Base-by-base conservation (phyloP, 2,329 filamentous ascomycete species). In the Ceratocystiopsis sp. region DNA sequence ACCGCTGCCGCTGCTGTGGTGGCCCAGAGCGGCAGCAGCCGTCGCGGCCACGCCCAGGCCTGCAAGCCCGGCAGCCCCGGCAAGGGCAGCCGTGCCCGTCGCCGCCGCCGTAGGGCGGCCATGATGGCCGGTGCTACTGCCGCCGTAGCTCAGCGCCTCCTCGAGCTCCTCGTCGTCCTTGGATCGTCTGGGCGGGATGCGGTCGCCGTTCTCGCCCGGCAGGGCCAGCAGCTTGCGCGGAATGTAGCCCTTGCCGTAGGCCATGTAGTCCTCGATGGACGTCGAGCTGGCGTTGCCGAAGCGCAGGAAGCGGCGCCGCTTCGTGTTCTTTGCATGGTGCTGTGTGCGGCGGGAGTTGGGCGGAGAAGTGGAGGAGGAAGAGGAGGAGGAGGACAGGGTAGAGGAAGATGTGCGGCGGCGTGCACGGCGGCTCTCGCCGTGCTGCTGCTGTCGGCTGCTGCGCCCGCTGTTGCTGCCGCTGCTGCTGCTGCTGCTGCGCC, bases 201-300 rank as follows among this genome's bases (percentile, higher is more conserved):
- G 25, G 11, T 13, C 11, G 13, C 4, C 37, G 21, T 46, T 35
- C 16, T 42, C 42, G 11, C 48, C 42, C n/a, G 48, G 35, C 12
- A 38, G 38, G 15, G 45, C 16, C 29, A 38, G 41, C 33, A 32
- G 52, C 42, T 41, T 48, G 45, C 49, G 52, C 38, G 56, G 52
- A 25, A 60, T 54, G 45, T 62, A 69, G 7, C 67, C 69, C 37
- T 57, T 60, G n/a, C 71, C 71, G 54, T 73, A 75, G 4, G 67
- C 69, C 43, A 76, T 57, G 52, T 74, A 71, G 38, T 63, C 63
- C 52, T 75, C 70, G 37, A 73, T 57, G 1, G 70, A 73, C 1
- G 69, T 73, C 2, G 68, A 70, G 16, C 69, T 74, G 3, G 61
- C 66, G 48, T 69, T 71, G 47, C 60, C 62, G 48, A 65, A 61